phyloP scores from a whole-genome alignment of 768 basidiomycete species.

The Inosperma sp. region DNA sequence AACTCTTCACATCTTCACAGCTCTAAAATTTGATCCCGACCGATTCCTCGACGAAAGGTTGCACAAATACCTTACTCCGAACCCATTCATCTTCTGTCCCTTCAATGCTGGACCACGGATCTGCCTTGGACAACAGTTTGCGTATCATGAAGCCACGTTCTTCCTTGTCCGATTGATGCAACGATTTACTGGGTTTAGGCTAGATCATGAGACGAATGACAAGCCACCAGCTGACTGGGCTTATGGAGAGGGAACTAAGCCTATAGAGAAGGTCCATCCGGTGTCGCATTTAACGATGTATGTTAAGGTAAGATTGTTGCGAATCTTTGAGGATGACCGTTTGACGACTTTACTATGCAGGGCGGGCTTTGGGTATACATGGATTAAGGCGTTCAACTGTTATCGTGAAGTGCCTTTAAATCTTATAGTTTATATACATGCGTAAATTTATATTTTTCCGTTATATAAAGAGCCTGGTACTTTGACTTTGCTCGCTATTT shows the following conservation, averaged over 20 bases:
- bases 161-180: constrained; percentile 53
- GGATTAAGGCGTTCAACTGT: no score
- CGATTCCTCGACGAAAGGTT: constrained; percentile 52
- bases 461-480: no score
- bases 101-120: constrained; percentile 39
- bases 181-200: constrained; percentile 38
- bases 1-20: constrained; percentile 20
- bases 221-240: constrained; percentile 43
- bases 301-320: constrained; percentile 23
- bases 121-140: constrained; percentile 42
- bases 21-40: constrained; percentile 49
- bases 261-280: constrained; percentile 35
- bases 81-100: constrained; percentile 39
- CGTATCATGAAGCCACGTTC: constrained; percentile 55
- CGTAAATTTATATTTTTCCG: no score
- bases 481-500: no score
- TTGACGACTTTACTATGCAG: constrained; percentile 12
- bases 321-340: constrained; percentile 8
- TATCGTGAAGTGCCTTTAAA: no score
- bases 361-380: constrained; percentile 32
- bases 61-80: constrained; percentile 41
- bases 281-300: constrained; percentile 42
- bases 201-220: constrained; percentile 40
- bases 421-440: no score
- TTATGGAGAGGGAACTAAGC: constrained; percentile 30